phyloP scores from a whole-genome alignment of 352 stramenopile genomes.

The Globisporangium emineosum region DNA sequence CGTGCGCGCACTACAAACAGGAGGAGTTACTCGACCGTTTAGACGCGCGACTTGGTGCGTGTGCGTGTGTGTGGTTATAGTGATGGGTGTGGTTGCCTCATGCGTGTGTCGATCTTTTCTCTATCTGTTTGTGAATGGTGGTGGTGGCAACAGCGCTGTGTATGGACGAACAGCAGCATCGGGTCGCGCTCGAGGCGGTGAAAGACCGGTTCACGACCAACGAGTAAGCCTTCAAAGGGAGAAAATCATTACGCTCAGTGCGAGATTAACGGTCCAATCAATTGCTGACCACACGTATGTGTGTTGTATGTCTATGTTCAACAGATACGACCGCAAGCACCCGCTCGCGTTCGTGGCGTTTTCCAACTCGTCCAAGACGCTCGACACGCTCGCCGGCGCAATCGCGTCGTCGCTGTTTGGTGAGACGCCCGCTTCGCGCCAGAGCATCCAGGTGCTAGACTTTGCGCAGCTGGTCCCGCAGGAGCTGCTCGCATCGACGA shows the following conservation, averaged over 20 bases:
- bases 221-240: conserved; percentile 26
- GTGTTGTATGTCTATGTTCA: not conserved
- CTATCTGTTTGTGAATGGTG: too few relatives aligned
- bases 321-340: conserved; percentile 36
- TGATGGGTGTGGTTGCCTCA: not conserved
- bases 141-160: conserved; percentile 14
- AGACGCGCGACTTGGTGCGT: conserved; percentile 35
- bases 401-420: conserved; percentile 14
- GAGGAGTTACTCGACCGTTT: conserved; percentile 47
- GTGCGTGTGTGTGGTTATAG: not conserved
- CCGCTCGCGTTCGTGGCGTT: conserved; percentile 55
- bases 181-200: conserved; percentile 31
- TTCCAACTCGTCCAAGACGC: conserved; percentile 35
- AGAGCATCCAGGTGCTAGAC: conserved; percentile 23
- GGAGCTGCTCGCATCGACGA: conserved; percentile 24
- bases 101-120: not conserved
- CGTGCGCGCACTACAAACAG: conserved; percentile 31
- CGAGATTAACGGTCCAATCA: not conserved
- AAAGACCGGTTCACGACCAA: conserved; percentile 45
- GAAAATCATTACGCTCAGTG: not conserved
- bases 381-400: conserved; percentile 14
- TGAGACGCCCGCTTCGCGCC: not conserved
- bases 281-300: not conserved
- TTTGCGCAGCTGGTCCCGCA: conserved; percentile 23
- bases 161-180: conserved; percentile 27